Evolutionary conservation across 106 monocot genomes (phyloP).

Genomic region (Vanilla planifolia): DNA sequence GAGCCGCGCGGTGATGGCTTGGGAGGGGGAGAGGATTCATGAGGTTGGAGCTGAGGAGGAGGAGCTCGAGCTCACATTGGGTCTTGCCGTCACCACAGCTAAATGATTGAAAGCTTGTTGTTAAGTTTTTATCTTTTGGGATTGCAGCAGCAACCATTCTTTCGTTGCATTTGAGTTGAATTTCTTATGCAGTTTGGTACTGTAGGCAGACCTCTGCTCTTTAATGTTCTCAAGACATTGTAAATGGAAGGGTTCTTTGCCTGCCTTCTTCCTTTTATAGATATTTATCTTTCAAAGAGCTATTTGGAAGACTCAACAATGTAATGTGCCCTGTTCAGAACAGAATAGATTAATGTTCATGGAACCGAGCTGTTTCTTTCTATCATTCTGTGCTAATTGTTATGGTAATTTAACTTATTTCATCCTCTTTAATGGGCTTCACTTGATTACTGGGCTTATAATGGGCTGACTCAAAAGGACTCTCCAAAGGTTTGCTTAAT

Average conservation of each 20-base stretch:
- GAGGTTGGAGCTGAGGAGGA: conserved; percentile 78
- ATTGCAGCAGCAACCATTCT: not conserved
- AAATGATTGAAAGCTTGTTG: conserved; percentile 14
- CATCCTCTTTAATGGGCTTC: too few species aligned
- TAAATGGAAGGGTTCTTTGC: not conserved
- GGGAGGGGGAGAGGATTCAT: conserved; percentile 94
- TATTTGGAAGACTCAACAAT: too few species aligned
- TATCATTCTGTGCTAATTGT: too few species aligned
- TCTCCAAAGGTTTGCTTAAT: too few species aligned
- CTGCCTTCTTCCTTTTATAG: not conserved
- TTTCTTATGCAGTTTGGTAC: not conserved
- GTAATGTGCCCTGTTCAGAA: too few species aligned
- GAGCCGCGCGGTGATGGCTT: conserved; percentile 61
- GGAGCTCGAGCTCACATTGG: conserved; percentile 82
- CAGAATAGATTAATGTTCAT: too few species aligned
- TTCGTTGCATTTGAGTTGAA: not conserved
- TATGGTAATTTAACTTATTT: too few species aligned
- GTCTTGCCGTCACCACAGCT: conserved; percentile 10
- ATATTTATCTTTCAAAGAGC: too few species aligned
- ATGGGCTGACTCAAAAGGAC: too few species aligned
- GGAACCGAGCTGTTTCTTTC: too few species aligned
- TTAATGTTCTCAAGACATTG: not conserved
- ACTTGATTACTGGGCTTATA: too few species aligned
- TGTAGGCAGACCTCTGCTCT: not conserved
- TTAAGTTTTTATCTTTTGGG: not conserved